Base-by-base conservation (phyloP, 345 rosid genomes). In the Camelina hispida region DNA sequence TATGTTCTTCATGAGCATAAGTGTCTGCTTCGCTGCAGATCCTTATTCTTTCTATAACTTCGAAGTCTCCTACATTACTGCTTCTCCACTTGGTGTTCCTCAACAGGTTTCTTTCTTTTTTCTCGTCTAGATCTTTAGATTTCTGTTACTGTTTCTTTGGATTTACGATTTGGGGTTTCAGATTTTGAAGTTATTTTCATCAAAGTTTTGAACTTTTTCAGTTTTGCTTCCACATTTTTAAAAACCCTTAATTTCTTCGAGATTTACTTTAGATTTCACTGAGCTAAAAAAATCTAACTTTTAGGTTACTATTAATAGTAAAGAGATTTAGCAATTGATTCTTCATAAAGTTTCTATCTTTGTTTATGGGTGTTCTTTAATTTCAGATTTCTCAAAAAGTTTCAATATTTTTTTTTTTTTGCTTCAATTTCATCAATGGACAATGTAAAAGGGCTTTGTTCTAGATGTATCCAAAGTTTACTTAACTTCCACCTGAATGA, bases 11-110 rank as follows among this genome's bases (percentile, higher is more conserved):
- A 12, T 89, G 87, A 82, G 82, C 83, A 32, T 64, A 23, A 68
- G 83, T 73, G 63, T 78, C 25, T 83, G 88, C 81, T 85, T 75
- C n/a, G 91, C 94, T 77, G 92, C 60, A 64, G 99, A 95, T 85
- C 93, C 97, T 14, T 84, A 78, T 77, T 90, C 78, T 18, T 81
- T 47, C 82, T 89, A 70, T 44, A 69, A 90, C 61, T 95, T 95
- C 52, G 91, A 85, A 78, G 91, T 95, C 75, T 87, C 99, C 35
- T 95, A 95, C 80, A 89, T 89, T 81, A 89, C 97, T 58, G 97
- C 97, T 77, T 90, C 99, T 72, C 99, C 97, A 74, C 93, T 92
- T 66, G 97, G 99, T 65, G 91, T 86, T 47, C 96, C 99, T 55
- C 97, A 92, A 63, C 93, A 90, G 97, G 97, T 91, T 72, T 2